Evolutionary conservation across 768 basidiomycete species (phyloP).

Genomic region (Leccinum longicurvipes): DNA sequence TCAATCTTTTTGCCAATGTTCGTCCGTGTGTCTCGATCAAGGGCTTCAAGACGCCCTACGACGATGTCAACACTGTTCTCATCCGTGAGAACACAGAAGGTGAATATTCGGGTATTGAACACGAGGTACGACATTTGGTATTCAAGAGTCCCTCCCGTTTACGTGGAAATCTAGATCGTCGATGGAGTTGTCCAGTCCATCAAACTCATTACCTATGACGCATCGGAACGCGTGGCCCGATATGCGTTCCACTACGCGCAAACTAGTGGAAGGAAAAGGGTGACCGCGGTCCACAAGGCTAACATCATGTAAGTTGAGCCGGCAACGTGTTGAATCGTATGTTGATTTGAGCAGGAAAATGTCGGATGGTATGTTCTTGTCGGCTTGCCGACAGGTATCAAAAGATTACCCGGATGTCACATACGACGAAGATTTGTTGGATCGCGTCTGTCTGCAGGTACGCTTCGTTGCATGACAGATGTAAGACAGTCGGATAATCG

Average conservation of each 20-base stretch:
- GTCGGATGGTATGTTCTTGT: constrained; percentile 99
- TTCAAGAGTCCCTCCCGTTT: constrained; percentile 8
- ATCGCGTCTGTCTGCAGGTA: constrained; percentile 93
- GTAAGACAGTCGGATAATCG: background rate
- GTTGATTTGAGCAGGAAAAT: constrained; percentile 74
- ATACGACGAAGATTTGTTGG: constrained; percentile 96
- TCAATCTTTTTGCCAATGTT: constrained; percentile 98
- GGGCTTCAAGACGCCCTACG: constrained; percentile 98
- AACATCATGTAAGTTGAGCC: constrained; percentile 83
- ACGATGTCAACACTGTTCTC: constrained; percentile 95
- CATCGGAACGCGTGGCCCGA: constrained; percentile 96
- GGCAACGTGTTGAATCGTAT: constrained; percentile 3
- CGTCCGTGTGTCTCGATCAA: constrained; percentile 94
- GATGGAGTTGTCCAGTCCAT: constrained; percentile 99
- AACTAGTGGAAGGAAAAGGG: constrained; percentile 79
- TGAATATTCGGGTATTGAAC: constrained; percentile 99
- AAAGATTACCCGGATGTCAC: constrained; percentile 91
- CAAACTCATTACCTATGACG: constrained; percentile 98
- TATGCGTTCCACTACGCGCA: constrained; percentile 99
- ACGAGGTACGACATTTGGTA: constrained; percentile 62
- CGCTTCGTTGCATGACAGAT: constrained; percentile 10
- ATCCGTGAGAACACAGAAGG: constrained; percentile 99
- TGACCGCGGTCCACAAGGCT: constrained; percentile 99
- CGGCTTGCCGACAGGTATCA: constrained; percentile 93
- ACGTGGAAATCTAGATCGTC: constrained; percentile 57